Evolutionary conservation across 2,329 filamentous ascomycete genomes (phyloP).

Genomic region (Fusarium clavum): DNA sequence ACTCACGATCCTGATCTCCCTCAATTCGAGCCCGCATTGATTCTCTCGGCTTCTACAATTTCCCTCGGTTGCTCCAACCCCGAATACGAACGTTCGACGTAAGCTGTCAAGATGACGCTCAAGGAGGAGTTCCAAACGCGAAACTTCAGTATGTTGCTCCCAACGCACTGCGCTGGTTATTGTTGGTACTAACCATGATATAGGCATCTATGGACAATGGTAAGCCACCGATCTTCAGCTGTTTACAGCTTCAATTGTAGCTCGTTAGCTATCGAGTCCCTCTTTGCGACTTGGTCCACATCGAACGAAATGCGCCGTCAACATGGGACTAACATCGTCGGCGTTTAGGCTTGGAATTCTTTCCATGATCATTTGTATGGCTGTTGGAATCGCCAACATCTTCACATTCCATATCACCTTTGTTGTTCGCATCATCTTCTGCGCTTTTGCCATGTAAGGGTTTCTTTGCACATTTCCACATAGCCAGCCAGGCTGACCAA

Average conservation of each 20-base stretch:
- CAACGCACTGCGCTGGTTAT: slow-evolving; percentile 2
- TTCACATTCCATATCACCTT: slow-evolving; percentile 60
- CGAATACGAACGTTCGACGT: slow-evolving; percentile 43
- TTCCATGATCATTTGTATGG: slow-evolving; percentile 77
- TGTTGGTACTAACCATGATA: slow-evolving; percentile 49
- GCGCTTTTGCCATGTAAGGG: slow-evolving; percentile 66
- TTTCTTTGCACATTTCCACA: not conserved
- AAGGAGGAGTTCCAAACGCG: slow-evolving; percentile 78
- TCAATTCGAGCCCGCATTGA: slow-evolving; percentile 19
- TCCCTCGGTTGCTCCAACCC: slow-evolving; percentile 19
- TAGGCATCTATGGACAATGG: slow-evolving; percentile 83
- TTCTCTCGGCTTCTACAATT: slow-evolving; percentile 14
- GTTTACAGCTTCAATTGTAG: slow-evolving; percentile 11
- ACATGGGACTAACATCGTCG: slow-evolving; percentile 22
- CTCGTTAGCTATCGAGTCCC: slow-evolving; percentile 21
- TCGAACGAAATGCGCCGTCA: slow-evolving; percentile 10
- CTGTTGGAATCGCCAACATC: slow-evolving; percentile 75
- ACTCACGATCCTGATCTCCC: slow-evolving; percentile 25
- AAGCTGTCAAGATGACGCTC: slow-evolving; percentile 71
- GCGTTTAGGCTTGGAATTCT: slow-evolving; percentile 72
- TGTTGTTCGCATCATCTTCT: slow-evolving; percentile 62
- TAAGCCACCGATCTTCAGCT: slow-evolving; percentile 57
- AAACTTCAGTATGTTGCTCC: slow-evolving; percentile 74
- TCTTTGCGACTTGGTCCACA: slow-evolving; percentile 13
- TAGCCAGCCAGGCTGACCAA: slow-evolving; percentile 9